phyloP scores from a whole-genome alignment of 225 moss, liverwort and hornwort genomes.

The Sphagnum tenellum region DNA sequence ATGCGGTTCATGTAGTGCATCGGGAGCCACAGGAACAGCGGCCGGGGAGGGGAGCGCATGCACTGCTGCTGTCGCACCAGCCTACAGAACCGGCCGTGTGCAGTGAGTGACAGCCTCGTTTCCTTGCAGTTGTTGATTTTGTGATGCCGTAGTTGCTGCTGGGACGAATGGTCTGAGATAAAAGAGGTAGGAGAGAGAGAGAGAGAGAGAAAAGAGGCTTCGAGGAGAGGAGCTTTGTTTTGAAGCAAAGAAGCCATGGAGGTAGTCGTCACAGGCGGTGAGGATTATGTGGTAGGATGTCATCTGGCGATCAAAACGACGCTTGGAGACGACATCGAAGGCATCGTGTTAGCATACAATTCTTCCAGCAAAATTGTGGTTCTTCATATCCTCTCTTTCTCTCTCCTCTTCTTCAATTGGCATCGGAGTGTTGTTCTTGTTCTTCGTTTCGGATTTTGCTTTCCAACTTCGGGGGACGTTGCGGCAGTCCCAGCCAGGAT shows the following conservation, averaged over 20 bases:
- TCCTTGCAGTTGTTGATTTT: too few relatives aligned
- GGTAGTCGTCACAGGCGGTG: constrained; percentile 38
- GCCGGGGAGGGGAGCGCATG: too few relatives aligned
- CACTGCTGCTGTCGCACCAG: too few relatives aligned
- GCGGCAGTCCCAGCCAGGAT: not conserved
- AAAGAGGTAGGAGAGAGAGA: too few relatives aligned
- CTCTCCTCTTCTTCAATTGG: too few relatives aligned
- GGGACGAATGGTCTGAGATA: too few relatives aligned
- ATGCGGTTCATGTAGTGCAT: too few relatives aligned
- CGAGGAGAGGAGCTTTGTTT: not conserved
- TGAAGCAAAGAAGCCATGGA: constrained; percentile 20
- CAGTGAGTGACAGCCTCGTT: too few relatives aligned
- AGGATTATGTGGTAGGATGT: constrained; percentile 70
- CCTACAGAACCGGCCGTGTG: too few relatives aligned
- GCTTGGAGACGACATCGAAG: constrained; percentile 86
- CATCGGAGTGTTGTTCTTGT: not conserved
- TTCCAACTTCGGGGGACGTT: constrained; percentile 1
- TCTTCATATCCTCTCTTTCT: constrained; percentile 73
- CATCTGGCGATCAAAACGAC: constrained; percentile 87
- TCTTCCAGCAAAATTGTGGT: constrained; percentile 72
- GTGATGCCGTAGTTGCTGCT: too few relatives aligned
- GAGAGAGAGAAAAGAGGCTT: not conserved
- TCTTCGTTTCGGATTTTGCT: constrained; percentile 6
- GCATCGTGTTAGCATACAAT: constrained; percentile 79
- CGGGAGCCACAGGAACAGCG: too few relatives aligned